Conservation (phyloP, 1,139 yeast genomes). For the Yamadazyma dendronema region DNA sequence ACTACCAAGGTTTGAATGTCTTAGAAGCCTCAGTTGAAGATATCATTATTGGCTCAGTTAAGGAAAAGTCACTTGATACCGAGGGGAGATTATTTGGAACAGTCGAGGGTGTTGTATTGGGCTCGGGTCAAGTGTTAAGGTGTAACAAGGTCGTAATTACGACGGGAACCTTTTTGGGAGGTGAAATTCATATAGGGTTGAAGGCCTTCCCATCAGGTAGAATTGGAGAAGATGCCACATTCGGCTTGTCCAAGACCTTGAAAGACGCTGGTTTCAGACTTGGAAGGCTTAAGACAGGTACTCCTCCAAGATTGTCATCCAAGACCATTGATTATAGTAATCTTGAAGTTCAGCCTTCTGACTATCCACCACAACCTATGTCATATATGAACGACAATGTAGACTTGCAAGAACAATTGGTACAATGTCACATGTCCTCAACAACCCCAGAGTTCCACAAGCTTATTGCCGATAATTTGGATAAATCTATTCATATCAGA, state of each 20-base stretch:
- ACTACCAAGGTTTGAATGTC: constrained; percentile 61
- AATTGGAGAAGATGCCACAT: constrained; percentile 89
- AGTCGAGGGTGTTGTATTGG: constrained; percentile 70
- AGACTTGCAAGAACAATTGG: constrained; percentile 53
- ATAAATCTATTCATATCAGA: constrained; percentile 82
- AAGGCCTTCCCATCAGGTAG: constrained; percentile 84
- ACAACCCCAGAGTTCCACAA: constrained; percentile 79
- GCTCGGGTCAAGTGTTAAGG: constrained; percentile 58
- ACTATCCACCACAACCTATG: constrained; percentile 83
- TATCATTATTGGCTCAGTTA: constrained; percentile 57
- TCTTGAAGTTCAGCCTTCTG: constrained; percentile 72
- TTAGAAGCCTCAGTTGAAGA: constrained; percentile 82
- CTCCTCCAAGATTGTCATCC: constrained; percentile 85
- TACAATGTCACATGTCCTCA: constrained; percentile 71
- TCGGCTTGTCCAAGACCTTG: constrained; percentile 81
- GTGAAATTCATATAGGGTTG: constrained; percentile 90
- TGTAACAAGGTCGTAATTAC: constrained; percentile 79
- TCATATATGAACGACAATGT: constrained; percentile 76
- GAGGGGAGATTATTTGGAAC: constrained; percentile 39
- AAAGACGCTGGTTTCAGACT: constrained; percentile 73
- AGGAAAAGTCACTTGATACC: constrained; percentile 20
- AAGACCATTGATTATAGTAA: constrained; percentile 65
- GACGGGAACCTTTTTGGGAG: constrained; percentile 94
- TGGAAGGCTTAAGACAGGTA: constrained; percentile 94
- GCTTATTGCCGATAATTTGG: constrained; percentile 65